Evolutionary conservation across 2,329 filamentous ascomycete species (phyloP), one percentile per base, ranked within the genome.

Genomic region (Arthrobotrys pseudoclavata): DNA sequence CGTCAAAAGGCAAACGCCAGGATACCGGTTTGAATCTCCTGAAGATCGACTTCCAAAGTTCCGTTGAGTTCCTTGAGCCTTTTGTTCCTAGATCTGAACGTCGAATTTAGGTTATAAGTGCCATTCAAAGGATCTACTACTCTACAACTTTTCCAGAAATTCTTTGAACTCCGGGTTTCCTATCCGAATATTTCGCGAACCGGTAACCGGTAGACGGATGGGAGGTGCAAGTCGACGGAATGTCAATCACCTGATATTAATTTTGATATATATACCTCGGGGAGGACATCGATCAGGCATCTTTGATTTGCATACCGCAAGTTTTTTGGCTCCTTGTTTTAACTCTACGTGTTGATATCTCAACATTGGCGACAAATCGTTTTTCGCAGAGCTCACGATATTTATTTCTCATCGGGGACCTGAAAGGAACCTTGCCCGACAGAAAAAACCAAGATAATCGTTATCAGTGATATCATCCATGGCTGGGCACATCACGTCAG

Each of bases 391-490:
- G 52, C 52, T 57, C 29, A 22, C 29, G 52, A 57, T 57, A 34
- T 12, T 3, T 57, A 34, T 12, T 13, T 9, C 9, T 29, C 29
- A 29, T 53, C 50, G 50, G 10, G 37, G 37, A 40, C 37, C 9
- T 24, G 24, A 52, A 5, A 18, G 50, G 26, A 53, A 52, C n/a
- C 22, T 29, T 52, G 13, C 34, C 10, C 34, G 7, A 13, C 10
- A 26, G 6, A 50, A 24, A 24, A 24, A n/a, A 18, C 1, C 31
- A 57, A 57, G 31, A 57, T 57, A 57, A 34, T 20, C 34, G 55
- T 40, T 60, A 60, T 60, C 55, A 4, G n/a, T 60, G 55, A 60
- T 60, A 60, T 60, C 31, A 40, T 60, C n/a, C 52, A 12, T 22
- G 12, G 29, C 29, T 29, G 34, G 50, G 50, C 26, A 20, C 50